Conservation (phyloP, 305 asterid genomes). For the Fraxinus ornus region DNA sequence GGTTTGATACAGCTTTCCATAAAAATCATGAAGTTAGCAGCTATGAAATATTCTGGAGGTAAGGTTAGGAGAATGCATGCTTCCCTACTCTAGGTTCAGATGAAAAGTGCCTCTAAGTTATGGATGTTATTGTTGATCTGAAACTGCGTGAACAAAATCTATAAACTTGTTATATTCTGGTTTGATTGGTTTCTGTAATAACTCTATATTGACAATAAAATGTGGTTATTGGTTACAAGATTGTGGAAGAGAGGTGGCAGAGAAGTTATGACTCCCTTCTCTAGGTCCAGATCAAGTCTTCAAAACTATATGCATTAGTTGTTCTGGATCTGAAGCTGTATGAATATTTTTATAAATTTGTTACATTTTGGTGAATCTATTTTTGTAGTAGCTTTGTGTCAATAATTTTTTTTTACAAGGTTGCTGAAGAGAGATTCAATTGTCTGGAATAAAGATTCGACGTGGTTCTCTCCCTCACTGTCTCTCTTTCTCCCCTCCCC, state of each 20-base stretch:
- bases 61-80: constrained; percentile 1
- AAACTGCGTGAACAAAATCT: neutral
- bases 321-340: neutral
- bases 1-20: neutral
- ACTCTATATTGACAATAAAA: neutral
- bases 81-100: neutral
- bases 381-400: neutral
- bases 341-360: neutral
- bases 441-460: neutral
- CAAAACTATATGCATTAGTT: neutral
- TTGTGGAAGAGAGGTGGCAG: constrained; percentile 1
- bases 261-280: neutral
- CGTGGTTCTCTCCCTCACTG: neutral
- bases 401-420: neutral
- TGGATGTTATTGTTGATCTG: neutral
- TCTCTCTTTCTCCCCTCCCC: neutral
- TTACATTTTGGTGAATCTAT: neutral
- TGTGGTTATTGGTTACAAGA: neutral
- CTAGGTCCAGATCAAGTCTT: neutral
- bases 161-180: neutral
- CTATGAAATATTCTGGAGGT: neutral
- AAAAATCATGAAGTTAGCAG: neutral
- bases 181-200: neutral
- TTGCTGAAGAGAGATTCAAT: neutral
- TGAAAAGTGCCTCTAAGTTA: neutral